Conservation (phyloP, 495 filamentous ascomycete species). For the Aspergillus olivimuriae region DNA sequence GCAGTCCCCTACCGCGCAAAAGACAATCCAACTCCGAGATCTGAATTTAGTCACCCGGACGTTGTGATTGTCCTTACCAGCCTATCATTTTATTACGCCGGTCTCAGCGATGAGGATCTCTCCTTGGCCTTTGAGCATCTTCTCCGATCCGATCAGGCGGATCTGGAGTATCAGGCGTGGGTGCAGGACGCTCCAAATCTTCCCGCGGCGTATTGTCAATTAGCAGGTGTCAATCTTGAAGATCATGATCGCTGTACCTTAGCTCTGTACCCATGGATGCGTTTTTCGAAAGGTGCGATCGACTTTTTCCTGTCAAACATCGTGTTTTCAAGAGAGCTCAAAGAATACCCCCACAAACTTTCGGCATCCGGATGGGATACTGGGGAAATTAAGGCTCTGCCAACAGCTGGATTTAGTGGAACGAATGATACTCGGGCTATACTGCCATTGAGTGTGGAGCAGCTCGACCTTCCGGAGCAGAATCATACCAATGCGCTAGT, state of each 20-base stretch:
- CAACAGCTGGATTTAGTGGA: constrained; percentile 64
- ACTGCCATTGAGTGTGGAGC: constrained; percentile 49
- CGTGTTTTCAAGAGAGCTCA: constrained; percentile 62
- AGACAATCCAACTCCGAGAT: constrained; percentile 52
- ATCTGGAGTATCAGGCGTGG: constrained; percentile 52
- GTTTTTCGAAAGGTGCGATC: constrained; percentile 43
- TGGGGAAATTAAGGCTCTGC: constrained; percentile 34
- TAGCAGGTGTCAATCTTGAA: constrained; percentile 54
- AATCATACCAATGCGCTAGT: constrained; percentile 61
- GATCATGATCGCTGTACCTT: constrained; percentile 37
- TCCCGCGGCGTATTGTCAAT: constrained; percentile 30
- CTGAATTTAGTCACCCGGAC: constrained; percentile 73
- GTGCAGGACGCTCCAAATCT: constrained; percentile 29
- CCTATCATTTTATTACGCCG: constrained; percentile 63
- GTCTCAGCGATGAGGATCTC: constrained; percentile 50
- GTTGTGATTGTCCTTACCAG: constrained; percentile 59
- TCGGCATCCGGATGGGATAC: constrained; percentile 69
- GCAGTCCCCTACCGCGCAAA: constrained; percentile 68
- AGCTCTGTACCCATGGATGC: constrained; percentile 47
- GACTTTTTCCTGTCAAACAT: constrained; percentile 58
- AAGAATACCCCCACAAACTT: constrained; percentile 58
- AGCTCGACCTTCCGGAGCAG: constrained; percentile 51
- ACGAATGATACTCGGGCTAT: constrained; percentile 60
- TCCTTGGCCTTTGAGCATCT: constrained; percentile 43
- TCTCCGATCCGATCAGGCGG: constrained; percentile 47